Base-by-base conservation (phyloP, 257 asterid species). In the Solanum pimpinellifolium region DNA sequence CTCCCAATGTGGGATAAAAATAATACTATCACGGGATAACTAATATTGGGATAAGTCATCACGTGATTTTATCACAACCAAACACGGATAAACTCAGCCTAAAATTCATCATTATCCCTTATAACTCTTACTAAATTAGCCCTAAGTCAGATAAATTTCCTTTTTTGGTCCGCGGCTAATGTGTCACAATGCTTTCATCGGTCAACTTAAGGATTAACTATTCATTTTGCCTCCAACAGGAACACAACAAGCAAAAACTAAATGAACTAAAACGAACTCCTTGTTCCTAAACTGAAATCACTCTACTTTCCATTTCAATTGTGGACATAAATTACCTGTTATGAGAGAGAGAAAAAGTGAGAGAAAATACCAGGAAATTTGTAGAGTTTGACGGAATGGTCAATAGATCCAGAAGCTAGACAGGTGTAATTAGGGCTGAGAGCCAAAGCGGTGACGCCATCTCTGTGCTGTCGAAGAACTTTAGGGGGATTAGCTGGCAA, bases 401-500 rank as follows among this genome's bases (percentile, higher is more conserved):
- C 99, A 60, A 96, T 59, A 81, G 99, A 96, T 25, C 98, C 99
- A 37, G 99, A 97, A 81, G 99, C 99, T 41, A 97, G 97, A 87
- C 99, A 97, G 31, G 95, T 94, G 80, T 97, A 96, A 93, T 96
- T 93, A 60, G 97, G 95, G 84, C 92, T 91, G 23, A 96, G 93
- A 74, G 94, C 94, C 92, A 96, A 83, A n/a, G 94, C 95, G 35
- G 98, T 92, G 20, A 97, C 99, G 11, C 99, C 99, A 80, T 97
- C 99, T 9, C 94, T 90, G 88, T 97, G 99, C 87, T 94, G 84
- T 76, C 94, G 94, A 77, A 97, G 91, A 83, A 83, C 31, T 90
- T 96, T 95, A 5, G 99, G 96, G 52, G 90, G 76, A 37, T 91
- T 92, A 2, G 97, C 91, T 6, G 93, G 96, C 18, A 89, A 90